phyloP scores from a whole-genome alignment of 164 flowering plant genomes.

The Kalanchoe fedtschenkoi region DNA sequence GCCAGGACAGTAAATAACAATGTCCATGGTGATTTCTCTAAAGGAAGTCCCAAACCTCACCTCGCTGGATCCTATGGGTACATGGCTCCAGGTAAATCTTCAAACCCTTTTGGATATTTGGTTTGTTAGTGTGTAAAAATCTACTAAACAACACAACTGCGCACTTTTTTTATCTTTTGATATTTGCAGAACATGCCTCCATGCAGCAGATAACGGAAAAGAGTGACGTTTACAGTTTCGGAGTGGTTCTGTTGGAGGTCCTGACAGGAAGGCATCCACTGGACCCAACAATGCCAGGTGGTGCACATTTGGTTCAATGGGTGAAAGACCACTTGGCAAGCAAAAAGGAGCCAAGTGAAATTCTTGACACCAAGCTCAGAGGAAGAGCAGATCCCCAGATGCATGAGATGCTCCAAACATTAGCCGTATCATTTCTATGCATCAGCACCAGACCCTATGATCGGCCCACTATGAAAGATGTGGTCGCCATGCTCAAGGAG shows the following conservation, averaged over 20 bases:
- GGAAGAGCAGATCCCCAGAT: slow-evolving; percentile 64
- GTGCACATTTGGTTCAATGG: slow-evolving; percentile 78
- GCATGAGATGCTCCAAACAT: slow-evolving; percentile 82
- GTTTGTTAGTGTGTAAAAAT: not conserved
- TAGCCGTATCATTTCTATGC: slow-evolving; percentile 75
- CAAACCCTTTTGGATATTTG: not conserved
- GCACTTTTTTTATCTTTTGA: not conserved
- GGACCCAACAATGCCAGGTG: slow-evolving; percentile 82
- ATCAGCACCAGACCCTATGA: slow-evolving; percentile 45
- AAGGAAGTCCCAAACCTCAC: slow-evolving; percentile 36
- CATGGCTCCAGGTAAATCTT: slow-evolving; percentile 87
- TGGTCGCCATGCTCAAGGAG: slow-evolving; percentile 82
- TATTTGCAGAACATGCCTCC: slow-evolving; percentile 62
- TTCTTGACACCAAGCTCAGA: slow-evolving; percentile 65
- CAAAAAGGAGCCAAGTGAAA: slow-evolving; percentile 43
- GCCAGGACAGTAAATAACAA: slow-evolving; percentile 41
- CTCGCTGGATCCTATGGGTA: slow-evolving; percentile 95
- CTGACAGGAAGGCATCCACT: slow-evolving; percentile 87
- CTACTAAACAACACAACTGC: not conserved
- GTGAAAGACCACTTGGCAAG: slow-evolving; percentile 56
- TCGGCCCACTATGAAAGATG: slow-evolving; percentile 86
- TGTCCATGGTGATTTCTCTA: slow-evolving; percentile 15
- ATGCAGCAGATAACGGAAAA: slow-evolving; percentile 67
- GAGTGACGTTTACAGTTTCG: slow-evolving; percentile 91
- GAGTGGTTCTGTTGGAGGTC: slow-evolving; percentile 79